Evolutionary conservation across 2,329 filamentous ascomycete species (phyloP).

Genomic region (Fusarium bactridioides): DNA sequence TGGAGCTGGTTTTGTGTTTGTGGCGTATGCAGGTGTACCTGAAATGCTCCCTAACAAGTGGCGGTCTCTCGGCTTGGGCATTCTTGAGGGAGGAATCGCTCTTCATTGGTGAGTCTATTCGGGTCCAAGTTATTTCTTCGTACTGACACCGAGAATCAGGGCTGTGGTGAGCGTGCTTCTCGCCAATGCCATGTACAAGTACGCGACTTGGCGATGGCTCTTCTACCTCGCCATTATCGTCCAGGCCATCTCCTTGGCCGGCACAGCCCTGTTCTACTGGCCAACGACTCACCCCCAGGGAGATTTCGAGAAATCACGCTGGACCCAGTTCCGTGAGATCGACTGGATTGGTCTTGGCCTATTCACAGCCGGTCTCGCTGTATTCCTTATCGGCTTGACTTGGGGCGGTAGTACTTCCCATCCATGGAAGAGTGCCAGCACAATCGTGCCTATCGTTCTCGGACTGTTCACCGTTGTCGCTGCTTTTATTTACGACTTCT

Average conservation of each 20-base stretch:
- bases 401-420: constrained; percentile 4
- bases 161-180: background rate
- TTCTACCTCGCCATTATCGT: constrained; percentile 20
- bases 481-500: constrained; percentile 12
- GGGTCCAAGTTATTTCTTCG: rapidly evolving
- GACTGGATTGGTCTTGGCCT: constrained; percentile 12
- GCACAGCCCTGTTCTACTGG: constrained; percentile 18
- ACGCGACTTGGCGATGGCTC: constrained; percentile 12
- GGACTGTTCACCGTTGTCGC: background rate
- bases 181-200: background rate
- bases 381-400: constrained; percentile 3
- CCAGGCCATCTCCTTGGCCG: constrained; percentile 1
- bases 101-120: background rate
- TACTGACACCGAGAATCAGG: background rate
- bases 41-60: constrained; percentile 23
- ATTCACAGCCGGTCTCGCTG: background rate
- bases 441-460: background rate
- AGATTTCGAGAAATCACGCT: constrained; percentile 22
- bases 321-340: constrained; percentile 10
- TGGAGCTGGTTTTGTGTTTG: constrained; percentile 9
- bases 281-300: constrained; percentile 4
- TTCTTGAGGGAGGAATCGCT: constrained; percentile 8
- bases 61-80: constrained; percentile 10
- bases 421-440: constrained; percentile 13
- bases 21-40: constrained; percentile 16